These are phyloP conservation scores for Sabuloglossum arenarium DNA, from an alignment of 495 filamentous ascomycete genomes.

Conservation along the genomic window DNA sequence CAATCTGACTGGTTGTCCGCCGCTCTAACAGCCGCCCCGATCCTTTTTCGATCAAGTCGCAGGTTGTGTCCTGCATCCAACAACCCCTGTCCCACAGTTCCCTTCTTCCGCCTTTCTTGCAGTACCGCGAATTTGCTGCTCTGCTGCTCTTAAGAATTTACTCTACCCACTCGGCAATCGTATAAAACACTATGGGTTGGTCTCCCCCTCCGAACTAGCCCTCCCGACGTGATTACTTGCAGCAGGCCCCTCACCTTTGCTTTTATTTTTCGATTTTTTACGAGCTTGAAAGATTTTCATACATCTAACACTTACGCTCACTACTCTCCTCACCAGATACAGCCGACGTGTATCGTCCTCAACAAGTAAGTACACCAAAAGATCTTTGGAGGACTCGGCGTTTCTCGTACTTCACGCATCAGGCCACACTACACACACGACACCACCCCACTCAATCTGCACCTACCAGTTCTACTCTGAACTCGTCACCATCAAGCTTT, in stretches of 20 bases:
- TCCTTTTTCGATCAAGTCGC: slow-evolving; percentile 3
- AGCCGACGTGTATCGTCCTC: slow-evolving; percentile 8
- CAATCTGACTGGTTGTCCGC: slow-evolving; percentile 1
- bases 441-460: background rate
- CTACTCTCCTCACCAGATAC: slow-evolving; percentile 6
- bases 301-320: slow-evolving; percentile 1
- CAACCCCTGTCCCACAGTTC: slow-evolving; percentile 2
- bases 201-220: slow-evolving; percentile 3
- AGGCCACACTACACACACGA: background rate
- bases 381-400: background rate
- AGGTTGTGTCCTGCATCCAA: slow-evolving; percentile 2
- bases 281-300: slow-evolving; percentile 1
- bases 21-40: background rate
- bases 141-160: slow-evolving; percentile 2
- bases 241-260: slow-evolving; percentile 1
- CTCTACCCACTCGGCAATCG: slow-evolving; percentile 2
- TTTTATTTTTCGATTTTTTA: background rate
- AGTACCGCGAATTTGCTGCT: slow-evolving; percentile 2
- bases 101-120: slow-evolving; percentile 2
- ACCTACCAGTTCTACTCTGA: background rate
- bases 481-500: background rate
- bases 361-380: slow-evolving; percentile 4
- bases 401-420: background rate
- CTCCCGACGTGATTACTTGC: slow-evolving; percentile 2
- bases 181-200: slow-evolving; percentile 3